Percentiles rank a stretch among this genome's conserved stretches.
Conservation (phyloP, 116 monocot genomes). For the Iris pallida region DNA sequence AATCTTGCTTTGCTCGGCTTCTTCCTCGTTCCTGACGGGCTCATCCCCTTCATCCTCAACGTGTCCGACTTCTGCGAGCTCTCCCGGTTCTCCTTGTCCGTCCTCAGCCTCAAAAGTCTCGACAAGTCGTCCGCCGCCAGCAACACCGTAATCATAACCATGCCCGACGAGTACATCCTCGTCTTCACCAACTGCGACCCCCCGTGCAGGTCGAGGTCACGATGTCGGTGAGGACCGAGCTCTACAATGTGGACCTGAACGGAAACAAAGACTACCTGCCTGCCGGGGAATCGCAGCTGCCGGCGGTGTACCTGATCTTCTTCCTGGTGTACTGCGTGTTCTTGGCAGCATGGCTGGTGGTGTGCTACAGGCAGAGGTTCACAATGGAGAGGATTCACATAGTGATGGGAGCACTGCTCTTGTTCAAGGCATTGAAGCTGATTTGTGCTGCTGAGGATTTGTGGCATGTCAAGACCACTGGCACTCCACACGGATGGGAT, state of each 20-base stretch:
- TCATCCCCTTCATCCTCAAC: slow-evolving; percentile 13
- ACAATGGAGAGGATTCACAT: slow-evolving; percentile 40
- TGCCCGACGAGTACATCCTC: slow-evolving; percentile 42
- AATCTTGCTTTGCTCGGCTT: slow-evolving; percentile 22
- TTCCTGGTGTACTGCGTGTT: slow-evolving; percentile 24
- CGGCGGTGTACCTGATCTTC: slow-evolving; percentile 22
- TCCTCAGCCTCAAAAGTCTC: slow-evolving; percentile 30
- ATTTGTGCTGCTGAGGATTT: slow-evolving; percentile 40
- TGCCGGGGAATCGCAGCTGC: slow-evolving; percentile 11
- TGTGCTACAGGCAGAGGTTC: slow-evolving; percentile 22
- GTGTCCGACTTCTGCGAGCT: slow-evolving; percentile 33
- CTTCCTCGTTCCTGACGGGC: slow-evolving; percentile 30
- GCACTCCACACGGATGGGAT: slow-evolving; percentile 52
- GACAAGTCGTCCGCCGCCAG: background rate
- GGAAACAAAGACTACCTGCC: slow-evolving; percentile 28
- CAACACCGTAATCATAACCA: slow-evolving; percentile 7
- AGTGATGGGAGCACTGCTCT: slow-evolving; percentile 48
- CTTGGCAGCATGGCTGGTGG: slow-evolving; percentile 21
- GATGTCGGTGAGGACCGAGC: slow-evolving; percentile 41
- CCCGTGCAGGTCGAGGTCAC: slow-evolving; percentile 12
- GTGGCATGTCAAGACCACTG: slow-evolving; percentile 32
- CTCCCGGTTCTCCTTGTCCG: slow-evolving; percentile 6
- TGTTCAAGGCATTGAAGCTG: slow-evolving; percentile 59
- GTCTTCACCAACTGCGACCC: slow-evolving; percentile 51
- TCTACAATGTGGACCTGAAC: slow-evolving; percentile 29